Evolutionary conservation across 495 filamentous ascomycete genomes (phyloP).

Genomic region (Elaphomyces granulatus): DNA sequence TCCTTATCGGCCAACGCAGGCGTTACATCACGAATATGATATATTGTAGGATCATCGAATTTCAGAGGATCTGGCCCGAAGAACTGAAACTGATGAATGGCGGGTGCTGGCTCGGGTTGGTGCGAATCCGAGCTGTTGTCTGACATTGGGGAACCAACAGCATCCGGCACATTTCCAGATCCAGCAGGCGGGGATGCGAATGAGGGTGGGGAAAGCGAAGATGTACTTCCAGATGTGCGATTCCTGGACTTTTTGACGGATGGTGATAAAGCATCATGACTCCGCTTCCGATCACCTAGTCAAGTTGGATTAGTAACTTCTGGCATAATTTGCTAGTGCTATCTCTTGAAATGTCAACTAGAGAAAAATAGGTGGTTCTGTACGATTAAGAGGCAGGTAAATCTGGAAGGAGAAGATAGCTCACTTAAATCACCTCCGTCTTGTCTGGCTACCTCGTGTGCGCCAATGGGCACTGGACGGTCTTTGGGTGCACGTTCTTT

Average conservation of each 20-base stretch:
- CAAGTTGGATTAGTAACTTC: background rate
- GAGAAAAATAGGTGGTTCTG: background rate
- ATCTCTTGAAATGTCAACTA: no score
- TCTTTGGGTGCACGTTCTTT: constrained; percentile 38
- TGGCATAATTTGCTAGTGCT: background rate
- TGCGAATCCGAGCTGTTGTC: constrained; percentile 52
- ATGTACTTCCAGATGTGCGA: constrained; percentile 47
- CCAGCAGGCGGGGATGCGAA: constrained; percentile 39
- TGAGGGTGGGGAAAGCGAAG: constrained; percentile 42
- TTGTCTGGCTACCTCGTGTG: constrained; percentile 51
- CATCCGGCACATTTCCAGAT: constrained; percentile 28
- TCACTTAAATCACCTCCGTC: constrained; percentile 53
- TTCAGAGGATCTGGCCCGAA: constrained; percentile 88
- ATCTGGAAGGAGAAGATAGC: constrained; percentile 18
- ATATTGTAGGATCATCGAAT: constrained; percentile 86
- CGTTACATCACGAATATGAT: constrained; percentile 68
- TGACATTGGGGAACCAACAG: constrained; percentile 34
- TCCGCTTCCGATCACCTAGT: constrained; percentile 4
- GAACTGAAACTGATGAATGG: constrained; percentile 59
- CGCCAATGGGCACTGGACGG: constrained; percentile 44
- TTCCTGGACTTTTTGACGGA: constrained; percentile 37
- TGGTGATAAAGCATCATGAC: constrained; percentile 23
- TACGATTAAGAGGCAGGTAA: constrained; percentile 5
- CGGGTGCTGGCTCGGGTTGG: constrained; percentile 64
- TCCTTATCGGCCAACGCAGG: constrained; percentile 67